Base-by-base conservation (phyloP, 805 yeast genomes). In the Lipomyces starkeyi region DNA sequence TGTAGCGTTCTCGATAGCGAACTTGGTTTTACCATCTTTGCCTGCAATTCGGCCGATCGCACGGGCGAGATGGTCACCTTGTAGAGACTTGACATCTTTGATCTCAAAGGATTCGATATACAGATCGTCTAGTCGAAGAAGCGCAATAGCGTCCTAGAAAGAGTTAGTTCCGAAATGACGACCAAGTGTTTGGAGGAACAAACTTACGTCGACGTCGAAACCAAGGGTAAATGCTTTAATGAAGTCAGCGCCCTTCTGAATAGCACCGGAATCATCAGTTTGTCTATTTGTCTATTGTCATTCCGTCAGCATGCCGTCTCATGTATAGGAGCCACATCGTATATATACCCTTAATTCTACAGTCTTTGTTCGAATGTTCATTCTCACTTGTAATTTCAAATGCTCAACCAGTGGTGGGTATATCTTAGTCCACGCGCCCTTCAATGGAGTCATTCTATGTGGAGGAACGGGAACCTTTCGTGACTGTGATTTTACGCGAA, bases 21-120 rank as follows among this genome's bases (percentile, higher is more conserved):
- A 95, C 82, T 94, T 95, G 70, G 98, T 95, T 81, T 93, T 94
- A 77, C 99, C 99, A 78, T 95, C 99, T 78, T 95, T 96, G 80
- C 99, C 99, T 14, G 99, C 99, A 80, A 95, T 95, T 85, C 99
- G 92, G 76, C 99, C 99, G 78, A 95, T 95, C 7, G 99, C 99
- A 85, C 99, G 89, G 62, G 97, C 90, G 78, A 95, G 84, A 86
- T 95, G 99, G 81, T 95, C 99, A 34, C 98, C 99, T 35, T 87
- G 88, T 73, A 95, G 83, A 3, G 98, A 94, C 81, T 95, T 96
- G 66, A 95, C 98, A 80, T 95, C 99, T 79, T 95, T 95, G 75
- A 95, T 85, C 78, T 95, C 99, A 77, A 95, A 95, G 3, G 98
- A 92, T 80, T 95, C 99, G 72, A 95, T 93, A 82, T 93, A 95